A percentile compares a stretch with the other conserved stretches of the same genome.
phyloP scores from a whole-genome alignment of 345 rosid genomes.

The Salix viminalis region DNA sequence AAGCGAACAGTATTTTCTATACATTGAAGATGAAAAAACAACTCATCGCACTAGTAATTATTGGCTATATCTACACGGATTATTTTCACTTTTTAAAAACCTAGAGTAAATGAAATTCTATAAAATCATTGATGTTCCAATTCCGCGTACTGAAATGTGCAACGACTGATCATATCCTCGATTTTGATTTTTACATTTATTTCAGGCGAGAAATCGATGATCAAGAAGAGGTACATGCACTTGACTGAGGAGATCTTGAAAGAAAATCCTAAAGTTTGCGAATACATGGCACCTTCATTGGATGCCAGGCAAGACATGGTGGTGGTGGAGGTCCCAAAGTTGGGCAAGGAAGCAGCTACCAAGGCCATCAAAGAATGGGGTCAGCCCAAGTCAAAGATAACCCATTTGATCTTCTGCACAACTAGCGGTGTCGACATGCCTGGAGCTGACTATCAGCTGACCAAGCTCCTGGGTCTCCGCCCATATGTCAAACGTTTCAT shows the following conservation, averaged over 20 bases:
- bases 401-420: conserved; percentile 82
- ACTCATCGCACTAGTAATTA: neutral
- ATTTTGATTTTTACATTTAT: neutral
- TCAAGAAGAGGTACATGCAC: conserved; percentile 63
- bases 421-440: conserved; percentile 92
- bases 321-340: conserved; percentile 72
- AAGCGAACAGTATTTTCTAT: no score
- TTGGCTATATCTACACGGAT: neutral
- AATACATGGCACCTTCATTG: conserved; percentile 64
- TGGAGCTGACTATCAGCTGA: conserved; percentile 87
- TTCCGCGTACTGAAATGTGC: neutral
- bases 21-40: neutral
- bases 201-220: conserved; percentile 67
- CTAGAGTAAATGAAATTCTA: neutral
- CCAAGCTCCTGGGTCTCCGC: conserved; percentile 73
- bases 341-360: conserved; percentile 72
- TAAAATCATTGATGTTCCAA: neutral
- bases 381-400: conserved; percentile 78
- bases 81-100: neutral
- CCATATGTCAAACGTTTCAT: conserved; percentile 71
- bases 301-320: conserved; percentile 74
- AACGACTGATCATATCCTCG: neutral
- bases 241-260: conserved; percentile 61
- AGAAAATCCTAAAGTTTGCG: conserved; percentile 54
- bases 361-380: conserved; percentile 86